phyloP scores from a whole-genome alignment of 2,329 filamentous ascomycete species.

The Beauveria sp. region DNA sequence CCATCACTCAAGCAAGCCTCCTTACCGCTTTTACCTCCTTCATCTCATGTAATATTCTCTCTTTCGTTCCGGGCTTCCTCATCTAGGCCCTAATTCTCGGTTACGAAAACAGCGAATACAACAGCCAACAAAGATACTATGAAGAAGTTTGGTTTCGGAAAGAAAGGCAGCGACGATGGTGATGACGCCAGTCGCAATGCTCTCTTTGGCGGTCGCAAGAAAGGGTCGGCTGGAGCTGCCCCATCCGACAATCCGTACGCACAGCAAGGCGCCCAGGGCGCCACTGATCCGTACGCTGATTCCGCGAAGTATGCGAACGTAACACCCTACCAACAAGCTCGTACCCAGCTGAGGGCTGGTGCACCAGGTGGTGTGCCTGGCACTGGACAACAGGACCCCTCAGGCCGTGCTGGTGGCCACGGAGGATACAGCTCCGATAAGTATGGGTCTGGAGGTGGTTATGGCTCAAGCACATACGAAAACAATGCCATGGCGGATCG shows the following conservation, averaged over 20 bases:
- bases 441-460: slow-evolving; percentile 43
- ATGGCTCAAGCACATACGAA: slow-evolving; percentile 47
- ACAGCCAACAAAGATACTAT: slow-evolving; percentile 26
- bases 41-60: neutral
- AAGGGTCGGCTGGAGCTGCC: slow-evolving; percentile 34
- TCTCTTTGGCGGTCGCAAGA: slow-evolving; percentile 47
- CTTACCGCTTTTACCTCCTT: neutral
- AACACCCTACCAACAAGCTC: slow-evolving; percentile 39
- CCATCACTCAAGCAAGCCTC: neutral
- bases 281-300: slow-evolving; percentile 46
- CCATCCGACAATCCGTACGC: slow-evolving; percentile 51
- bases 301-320: slow-evolving; percentile 37
- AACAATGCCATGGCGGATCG: slow-evolving; percentile 24
- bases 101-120: neutral
- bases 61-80: neutral
- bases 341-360: slow-evolving; percentile 24
- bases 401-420: slow-evolving; percentile 17
- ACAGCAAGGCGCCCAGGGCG: slow-evolving; percentile 31
- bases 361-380: slow-evolving; percentile 14
- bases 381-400: neutral
- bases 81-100: neutral
- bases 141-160: slow-evolving; percentile 54
- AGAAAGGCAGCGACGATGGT: slow-evolving; percentile 41
- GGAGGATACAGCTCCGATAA: slow-evolving; percentile 46
- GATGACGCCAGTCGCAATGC: slow-evolving; percentile 42